Percentiles rank a stretch among this genome's conserved stretches.
These are phyloP conservation scores for Solanum hybrid DNA, from an alignment of 305 asterid genomes.

Conservation along the genomic window DNA sequence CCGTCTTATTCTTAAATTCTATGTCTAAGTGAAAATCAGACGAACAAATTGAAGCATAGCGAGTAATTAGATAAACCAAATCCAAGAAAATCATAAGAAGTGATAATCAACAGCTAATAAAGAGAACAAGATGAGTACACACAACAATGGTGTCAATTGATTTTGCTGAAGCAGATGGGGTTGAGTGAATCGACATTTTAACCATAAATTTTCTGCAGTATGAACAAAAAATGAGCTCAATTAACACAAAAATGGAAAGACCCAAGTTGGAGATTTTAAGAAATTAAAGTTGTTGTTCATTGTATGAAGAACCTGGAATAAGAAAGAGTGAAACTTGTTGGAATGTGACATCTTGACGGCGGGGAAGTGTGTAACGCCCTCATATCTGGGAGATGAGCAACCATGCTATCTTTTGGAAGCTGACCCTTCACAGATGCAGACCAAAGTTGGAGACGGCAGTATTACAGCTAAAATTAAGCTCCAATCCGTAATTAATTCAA, in stretches of 20 bases:
- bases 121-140: not conserved
- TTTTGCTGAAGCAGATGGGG: slow-evolving; percentile 25
- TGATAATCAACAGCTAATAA: not conserved
- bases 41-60: too few relatives aligned
- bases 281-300: not conserved
- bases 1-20: too few relatives aligned
- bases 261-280: not conserved
- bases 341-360: not conserved
- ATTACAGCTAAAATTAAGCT: too few relatives aligned
- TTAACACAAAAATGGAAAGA: not conserved
- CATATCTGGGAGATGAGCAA: too few relatives aligned
- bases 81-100: too few relatives aligned
- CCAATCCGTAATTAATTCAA: too few relatives aligned
- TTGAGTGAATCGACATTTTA: slow-evolving; percentile 22
- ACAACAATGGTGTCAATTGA: slow-evolving; percentile 40
- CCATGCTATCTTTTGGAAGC: too few relatives aligned
- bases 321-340: not conserved
- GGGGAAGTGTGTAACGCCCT: not conserved
- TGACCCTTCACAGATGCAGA: too few relatives aligned
- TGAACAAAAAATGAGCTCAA: not conserved
- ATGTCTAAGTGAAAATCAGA: too few relatives aligned
- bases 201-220: slow-evolving; percentile 10
- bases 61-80: too few relatives aligned
- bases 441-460: too few relatives aligned
- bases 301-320: not conserved